A percentile compares a stretch with the other conserved stretches of the same genome.
These are phyloP conservation scores for Astrothelium subdiscretum DNA, from an alignment of 495 filamentous ascomycete genomes.

Conservation along the genomic window DNA sequence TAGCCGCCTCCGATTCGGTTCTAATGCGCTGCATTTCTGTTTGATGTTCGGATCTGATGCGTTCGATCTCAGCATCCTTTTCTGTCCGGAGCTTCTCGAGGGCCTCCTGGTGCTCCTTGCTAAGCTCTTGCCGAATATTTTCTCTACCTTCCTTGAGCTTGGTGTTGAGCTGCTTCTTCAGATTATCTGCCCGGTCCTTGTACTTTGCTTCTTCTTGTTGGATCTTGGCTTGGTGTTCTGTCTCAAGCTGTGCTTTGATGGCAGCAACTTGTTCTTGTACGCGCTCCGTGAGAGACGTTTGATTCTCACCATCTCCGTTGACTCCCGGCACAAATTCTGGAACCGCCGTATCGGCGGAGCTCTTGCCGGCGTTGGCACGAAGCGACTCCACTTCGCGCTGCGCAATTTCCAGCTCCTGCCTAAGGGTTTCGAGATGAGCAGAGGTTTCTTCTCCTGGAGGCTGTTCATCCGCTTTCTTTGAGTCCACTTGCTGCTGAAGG, in stretches of 20 bases:
- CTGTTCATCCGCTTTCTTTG: constrained; percentile 7
- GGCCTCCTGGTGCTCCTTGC: constrained; percentile 36
- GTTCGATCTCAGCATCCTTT: constrained; percentile 49
- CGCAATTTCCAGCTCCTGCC: constrained; percentile 32
- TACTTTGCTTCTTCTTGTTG: constrained; percentile 49
- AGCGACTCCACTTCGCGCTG: constrained; percentile 34
- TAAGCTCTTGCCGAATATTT: constrained; percentile 34
- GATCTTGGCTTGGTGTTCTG: constrained; percentile 38
- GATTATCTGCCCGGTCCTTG: constrained; percentile 55
- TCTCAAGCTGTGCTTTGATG: constrained; percentile 28
- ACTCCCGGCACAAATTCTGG: neutral
- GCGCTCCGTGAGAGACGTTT: constrained; percentile 25
- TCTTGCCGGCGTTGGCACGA: constrained; percentile 22
- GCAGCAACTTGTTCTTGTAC: constrained; percentile 27
- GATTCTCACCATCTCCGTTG: constrained; percentile 14
- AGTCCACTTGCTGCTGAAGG: constrained; percentile 14
- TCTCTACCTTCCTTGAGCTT: constrained; percentile 52
- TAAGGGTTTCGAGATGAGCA: constrained; percentile 29
- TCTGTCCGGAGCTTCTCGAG: constrained; percentile 30
- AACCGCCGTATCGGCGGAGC: constrained; percentile 17
- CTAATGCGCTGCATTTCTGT: constrained; percentile 39
- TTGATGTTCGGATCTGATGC: constrained; percentile 54
- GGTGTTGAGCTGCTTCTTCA: constrained; percentile 59
- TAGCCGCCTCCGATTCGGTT: constrained; percentile 6
- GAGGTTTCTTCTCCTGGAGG: constrained; percentile 6